Conservation (phyloP, 2,329 filamentous ascomycete species). For the Macrophomina tecta region DNA sequence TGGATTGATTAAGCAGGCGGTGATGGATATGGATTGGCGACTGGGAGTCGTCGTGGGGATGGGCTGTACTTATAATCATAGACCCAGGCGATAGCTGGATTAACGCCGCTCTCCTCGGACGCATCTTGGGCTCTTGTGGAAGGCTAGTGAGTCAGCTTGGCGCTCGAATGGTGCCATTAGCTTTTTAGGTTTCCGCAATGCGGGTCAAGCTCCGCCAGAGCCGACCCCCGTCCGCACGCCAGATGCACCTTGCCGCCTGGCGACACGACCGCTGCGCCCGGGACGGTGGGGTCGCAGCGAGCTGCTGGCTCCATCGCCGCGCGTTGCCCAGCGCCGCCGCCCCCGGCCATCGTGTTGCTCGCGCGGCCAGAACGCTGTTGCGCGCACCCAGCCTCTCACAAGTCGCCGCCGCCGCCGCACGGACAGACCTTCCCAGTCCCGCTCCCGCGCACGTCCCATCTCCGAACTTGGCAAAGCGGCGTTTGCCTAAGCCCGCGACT, state of each 20-base stretch:
- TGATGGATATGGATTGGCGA: neutral
- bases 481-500: constrained; percentile 5
- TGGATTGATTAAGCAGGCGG: neutral
- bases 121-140: constrained; percentile 8
- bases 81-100: constrained; percentile 11
- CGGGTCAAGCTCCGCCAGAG: constrained; percentile 18
- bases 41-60: neutral
- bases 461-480: neutral
- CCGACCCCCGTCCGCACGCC: neutral
- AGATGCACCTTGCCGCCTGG: constrained; percentile 17
- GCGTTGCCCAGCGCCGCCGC: neutral
- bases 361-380: constrained; percentile 1
- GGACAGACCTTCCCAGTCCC: neutral
- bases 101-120: constrained; percentile 15
- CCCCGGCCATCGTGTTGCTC: neutral
- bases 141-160: constrained; percentile 20
- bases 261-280: neutral
- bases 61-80: neutral
- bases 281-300: neutral
- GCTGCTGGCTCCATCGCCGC: constrained; percentile 6
- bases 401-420: constrained; percentile 1
- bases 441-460: neutral
- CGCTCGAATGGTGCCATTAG: constrained; percentile 5
- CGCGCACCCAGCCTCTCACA: neutral
- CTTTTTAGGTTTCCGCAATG: constrained; percentile 22